Percentiles rank a stretch among this genome's conserved stretches.
Conservation (phyloP, 768 basidiomycete species). For the Gautieria morchelliformis region DNA sequence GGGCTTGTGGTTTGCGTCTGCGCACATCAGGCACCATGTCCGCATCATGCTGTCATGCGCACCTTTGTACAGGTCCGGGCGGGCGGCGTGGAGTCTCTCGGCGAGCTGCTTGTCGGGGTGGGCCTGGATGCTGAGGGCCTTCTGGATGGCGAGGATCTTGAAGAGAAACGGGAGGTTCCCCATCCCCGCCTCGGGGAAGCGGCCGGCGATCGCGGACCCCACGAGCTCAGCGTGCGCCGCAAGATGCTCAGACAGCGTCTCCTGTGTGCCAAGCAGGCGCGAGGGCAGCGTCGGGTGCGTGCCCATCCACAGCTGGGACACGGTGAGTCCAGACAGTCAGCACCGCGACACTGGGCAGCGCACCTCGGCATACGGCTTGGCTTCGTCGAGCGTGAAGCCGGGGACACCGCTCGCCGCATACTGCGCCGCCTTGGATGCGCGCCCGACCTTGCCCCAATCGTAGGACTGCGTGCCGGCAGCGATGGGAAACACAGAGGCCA, state of each 20-base stretch:
- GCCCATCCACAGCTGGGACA: conserved; percentile 93
- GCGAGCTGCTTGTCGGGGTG: conserved; percentile 86
- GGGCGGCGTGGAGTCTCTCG: conserved; percentile 49
- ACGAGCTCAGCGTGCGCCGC: conserved; percentile 59
- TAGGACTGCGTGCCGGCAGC: conserved; percentile 80
- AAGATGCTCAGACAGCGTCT: conserved; percentile 42
- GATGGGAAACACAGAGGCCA: conserved; percentile 60
- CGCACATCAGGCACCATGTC: neutral
- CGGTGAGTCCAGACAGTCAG: neutral
- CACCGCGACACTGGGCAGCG: conserved; percentile 14
- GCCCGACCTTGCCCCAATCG: conserved; percentile 90
- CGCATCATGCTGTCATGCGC: neutral
- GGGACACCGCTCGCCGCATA: conserved; percentile 57
- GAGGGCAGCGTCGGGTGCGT: conserved; percentile 79
- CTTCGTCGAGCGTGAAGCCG: conserved; percentile 58
- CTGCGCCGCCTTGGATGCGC: conserved; percentile 78
- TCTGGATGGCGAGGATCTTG: conserved; percentile 85
- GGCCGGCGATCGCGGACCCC: conserved; percentile 43
- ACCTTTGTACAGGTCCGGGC: conserved; percentile 23
- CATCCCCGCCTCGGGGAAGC: conserved; percentile 39
- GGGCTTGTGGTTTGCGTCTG: conserved; percentile 94
- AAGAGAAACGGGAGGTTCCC: conserved; percentile 79
- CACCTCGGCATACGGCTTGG: conserved; percentile 89
- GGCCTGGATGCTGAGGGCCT: conserved; percentile 84
- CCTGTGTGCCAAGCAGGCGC: conserved; percentile 30